Conservation (phyloP, 768 basidiomycete species). For the Naganishia kalamii region DNA sequence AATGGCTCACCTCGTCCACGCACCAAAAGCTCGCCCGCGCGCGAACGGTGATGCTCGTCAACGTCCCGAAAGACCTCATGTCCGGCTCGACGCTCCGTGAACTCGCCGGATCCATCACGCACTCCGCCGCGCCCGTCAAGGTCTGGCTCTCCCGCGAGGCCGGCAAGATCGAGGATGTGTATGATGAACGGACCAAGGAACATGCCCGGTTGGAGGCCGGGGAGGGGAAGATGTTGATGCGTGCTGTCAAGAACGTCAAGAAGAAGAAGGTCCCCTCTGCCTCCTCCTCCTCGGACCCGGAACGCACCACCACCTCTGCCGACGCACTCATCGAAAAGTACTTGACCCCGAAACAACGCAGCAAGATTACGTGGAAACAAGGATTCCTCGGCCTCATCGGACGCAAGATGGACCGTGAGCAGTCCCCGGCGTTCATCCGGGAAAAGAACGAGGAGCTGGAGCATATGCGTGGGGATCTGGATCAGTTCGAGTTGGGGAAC, state of each 20-base stretch:
- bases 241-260: slow-evolving; percentile 43
- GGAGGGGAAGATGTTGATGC: slow-evolving; percentile 40
- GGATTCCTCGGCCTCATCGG: slow-evolving; percentile 43
- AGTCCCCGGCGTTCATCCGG: slow-evolving; percentile 40
- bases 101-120: slow-evolving; percentile 32
- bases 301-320: slow-evolving; percentile 10
- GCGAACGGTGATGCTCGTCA: slow-evolving; percentile 42
- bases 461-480: slow-evolving; percentile 30
- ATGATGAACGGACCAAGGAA: slow-evolving; percentile 44
- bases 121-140: slow-evolving; percentile 24
- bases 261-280: slow-evolving; percentile 46
- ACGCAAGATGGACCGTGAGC: slow-evolving; percentile 40
- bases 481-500: slow-evolving; percentile 33
- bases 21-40: slow-evolving; percentile 42
- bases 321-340: slow-evolving; percentile 36
- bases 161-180: slow-evolving; percentile 44
- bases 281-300: slow-evolving; percentile 24
- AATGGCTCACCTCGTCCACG: slow-evolving; percentile 41
- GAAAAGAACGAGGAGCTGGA: slow-evolving; percentile 39
- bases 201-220: slow-evolving; percentile 45
- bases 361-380: slow-evolving; percentile 41
- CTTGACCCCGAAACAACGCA: slow-evolving; percentile 40
- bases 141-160: slow-evolving; percentile 45
- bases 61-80: slow-evolving; percentile 41
- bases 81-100: slow-evolving; percentile 35